Conservation (phyloP, 495 filamentous ascomycete species). For the Daldinia vernicosa region DNA sequence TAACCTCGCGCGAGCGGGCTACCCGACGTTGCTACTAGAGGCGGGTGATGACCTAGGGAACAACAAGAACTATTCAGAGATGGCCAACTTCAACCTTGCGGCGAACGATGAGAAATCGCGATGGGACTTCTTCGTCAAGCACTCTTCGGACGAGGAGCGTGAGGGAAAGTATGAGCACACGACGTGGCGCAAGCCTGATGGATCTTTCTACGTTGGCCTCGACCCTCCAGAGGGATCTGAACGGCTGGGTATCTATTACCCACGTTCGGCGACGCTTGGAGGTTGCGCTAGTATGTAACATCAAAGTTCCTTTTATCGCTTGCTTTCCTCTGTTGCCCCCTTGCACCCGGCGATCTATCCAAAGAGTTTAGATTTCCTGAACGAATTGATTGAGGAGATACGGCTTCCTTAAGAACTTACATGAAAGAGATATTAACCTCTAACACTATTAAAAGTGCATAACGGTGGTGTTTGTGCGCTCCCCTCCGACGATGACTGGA, state of each 20-base stretch:
- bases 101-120: constrained; percentile 58
- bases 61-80: constrained; percentile 55
- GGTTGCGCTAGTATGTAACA: constrained; percentile 53
- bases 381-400: background rate
- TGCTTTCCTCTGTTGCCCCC: background rate
- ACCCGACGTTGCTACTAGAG: constrained; percentile 69
- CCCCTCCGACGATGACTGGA: constrained; percentile 58
- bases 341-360: background rate
- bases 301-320: background rate
- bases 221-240: constrained; percentile 55
- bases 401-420: background rate
- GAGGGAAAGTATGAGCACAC: constrained; percentile 56
- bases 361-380: background rate
- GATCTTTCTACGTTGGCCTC: constrained; percentile 58
- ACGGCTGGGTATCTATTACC: constrained; percentile 58
- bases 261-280: constrained; percentile 57
- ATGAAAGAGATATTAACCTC: background rate
- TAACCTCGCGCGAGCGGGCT: constrained; percentile 67
- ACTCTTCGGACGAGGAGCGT: constrained; percentile 55
- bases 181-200: constrained; percentile 55
- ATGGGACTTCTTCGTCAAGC: constrained; percentile 64
- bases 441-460: constrained; percentile 43
- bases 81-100: constrained; percentile 54
- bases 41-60: constrained; percentile 69
- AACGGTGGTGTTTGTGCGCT: constrained; percentile 55